Evolutionary conservation across 306 rosid species (phyloP).

Genomic region (Mucuna pruriens): DNA sequence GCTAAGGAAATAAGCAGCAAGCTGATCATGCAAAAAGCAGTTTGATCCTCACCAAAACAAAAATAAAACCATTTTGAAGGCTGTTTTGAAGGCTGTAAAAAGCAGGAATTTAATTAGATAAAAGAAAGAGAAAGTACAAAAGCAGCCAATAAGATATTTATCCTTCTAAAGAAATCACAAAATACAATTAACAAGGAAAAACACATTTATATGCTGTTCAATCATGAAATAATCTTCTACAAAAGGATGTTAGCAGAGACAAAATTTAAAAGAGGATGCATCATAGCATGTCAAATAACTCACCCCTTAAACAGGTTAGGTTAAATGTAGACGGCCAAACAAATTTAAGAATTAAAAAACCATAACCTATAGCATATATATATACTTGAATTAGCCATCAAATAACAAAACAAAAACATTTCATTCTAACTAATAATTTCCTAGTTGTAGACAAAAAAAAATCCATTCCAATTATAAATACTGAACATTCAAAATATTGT

Average conservation of each 20-base stretch:
- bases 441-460: background rate
- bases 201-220: background rate
- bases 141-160: constrained; percentile 4
- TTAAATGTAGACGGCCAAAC: background rate
- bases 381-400: constrained; percentile 16
- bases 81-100: background rate
- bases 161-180: background rate
- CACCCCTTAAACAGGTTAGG: background rate
- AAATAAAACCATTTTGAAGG: background rate
- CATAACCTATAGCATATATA: background rate
- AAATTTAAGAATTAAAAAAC: background rate
- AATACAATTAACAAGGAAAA: background rate
- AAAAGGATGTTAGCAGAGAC: background rate
- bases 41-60: constrained; percentile 22
- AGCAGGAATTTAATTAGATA: constrained; percentile 8
- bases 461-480: constrained; percentile 16
- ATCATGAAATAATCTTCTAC: background rate
- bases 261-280: background rate
- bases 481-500: constrained; percentile 1
- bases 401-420: constrained; percentile 12
- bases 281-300: background rate
- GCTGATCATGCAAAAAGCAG: constrained; percentile 15
- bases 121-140: constrained; percentile 20
- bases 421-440: background rate
- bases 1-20: constrained; percentile 21